Base-by-base conservation (phyloP, 1,139 yeast genomes). In the Geotrichum europaeum region DNA sequence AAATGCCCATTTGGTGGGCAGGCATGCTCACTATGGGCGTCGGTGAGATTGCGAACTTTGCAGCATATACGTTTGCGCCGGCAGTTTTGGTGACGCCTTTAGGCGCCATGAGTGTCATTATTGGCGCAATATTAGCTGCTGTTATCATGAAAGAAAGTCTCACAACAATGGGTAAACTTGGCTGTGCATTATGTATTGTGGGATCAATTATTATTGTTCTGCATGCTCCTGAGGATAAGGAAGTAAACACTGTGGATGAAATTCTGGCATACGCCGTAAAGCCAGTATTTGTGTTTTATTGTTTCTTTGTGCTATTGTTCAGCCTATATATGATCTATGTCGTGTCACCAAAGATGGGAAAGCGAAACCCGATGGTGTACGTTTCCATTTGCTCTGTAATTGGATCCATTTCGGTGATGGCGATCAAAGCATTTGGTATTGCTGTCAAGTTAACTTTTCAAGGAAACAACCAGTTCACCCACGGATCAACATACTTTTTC, bases 1-100 rank as follows among this genome's bases (percentile, higher is more conserved):
- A 81, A 66, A 89, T 88, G 72, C 97, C 97, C 12, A 82, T 89
- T 53, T 90, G 97, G 97, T 89, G 96, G 91, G 90, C 95, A 0
- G 97, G 97, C 18, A 90, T 91, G 82, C 69, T 85, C 45, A 84
- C 95, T 60, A 91, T 90, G 97, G 96, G 95, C 1, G 75, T 90
- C 45, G 97, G 97, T 4, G 97, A 90, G 72, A 77, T 90, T 53
- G 96, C 97, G 61, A 90, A 90, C 73, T 90, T 90, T 73, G 97
- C 97, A 15, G 97, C 97, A 0, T 90, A 90, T 70, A 91, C 97
- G 0, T 90, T 90, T 79, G 97, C 97, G 0, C 97, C 97, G 1
- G 96, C 97, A 1, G 88, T 91, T 65, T 76, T 90, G 67, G 97
- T 90, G 52, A 91, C 97, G 3, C 97, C 97, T 2, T 78, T 90